Base-by-base conservation (phyloP, 1,284 basidiomycete species). In the Ceratobasidium sp. region DNA sequence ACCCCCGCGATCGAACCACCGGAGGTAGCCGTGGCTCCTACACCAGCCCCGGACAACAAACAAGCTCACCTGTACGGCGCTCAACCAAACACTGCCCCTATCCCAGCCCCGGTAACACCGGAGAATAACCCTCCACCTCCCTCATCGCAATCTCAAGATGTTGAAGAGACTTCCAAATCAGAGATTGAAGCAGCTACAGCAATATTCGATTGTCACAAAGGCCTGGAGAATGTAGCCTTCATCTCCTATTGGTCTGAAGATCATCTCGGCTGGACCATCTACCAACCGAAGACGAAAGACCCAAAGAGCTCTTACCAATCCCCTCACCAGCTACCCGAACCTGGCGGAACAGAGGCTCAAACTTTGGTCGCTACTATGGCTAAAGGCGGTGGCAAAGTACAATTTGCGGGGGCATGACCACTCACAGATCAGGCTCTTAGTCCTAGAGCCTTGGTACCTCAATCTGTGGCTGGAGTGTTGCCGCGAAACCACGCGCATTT, bases 181-280 rank as follows among this genome's bases (percentile, higher is more conserved):
- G 57, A 60, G 33, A 33, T 8, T 6, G 2, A 9, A n/a, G 27
- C 57, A n/a, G 57, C 57, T n/a, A n/a, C 11, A 4, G 19, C 17
- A 9, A 8, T 60, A 44, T 60, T 60, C 36, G 24, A 60, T 9
- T 33, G 31, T 11, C 57, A 60, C 57, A 29, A 29, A 11, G 14
- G 31, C 14, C 57, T 60, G 9, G 33, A 60, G 29, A 44, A 4
- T 9, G 57, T 44, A 14, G 57, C 31, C 11, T 60, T 60, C n/a
- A 60, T 36, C 41, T 60, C 57, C 9, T 60, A 60, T 36, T 60
- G 57, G 57, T 60, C 57, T 2, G 19, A 14, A 2, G 36, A 27
- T 27, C 57, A 60, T 27, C 36, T 60, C 19, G 57, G 57, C n/a
- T 60, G 57, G 57, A 36, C 29, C 7, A 19, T 60, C 27, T 33